Base-by-base conservation (phyloP, 2,329 filamentous ascomycete genomes). In the Fusarium drepaniforme region DNA sequence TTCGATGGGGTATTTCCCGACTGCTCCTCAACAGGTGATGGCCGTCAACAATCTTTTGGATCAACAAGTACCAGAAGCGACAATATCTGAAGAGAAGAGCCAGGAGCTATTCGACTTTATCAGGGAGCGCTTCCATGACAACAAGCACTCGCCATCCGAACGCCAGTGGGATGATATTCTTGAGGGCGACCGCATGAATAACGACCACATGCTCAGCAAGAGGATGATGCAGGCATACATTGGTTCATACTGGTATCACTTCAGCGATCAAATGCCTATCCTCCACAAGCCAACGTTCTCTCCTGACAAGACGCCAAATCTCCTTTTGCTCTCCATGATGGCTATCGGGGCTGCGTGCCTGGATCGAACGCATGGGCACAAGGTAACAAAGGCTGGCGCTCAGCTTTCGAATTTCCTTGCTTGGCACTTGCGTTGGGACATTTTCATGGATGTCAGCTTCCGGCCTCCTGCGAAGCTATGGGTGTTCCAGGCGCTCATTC, bases 221-320 rank as follows among this genome's bases (percentile, higher is more conserved):
- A 91, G 93, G 78, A 98, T 98, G 94, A 97, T 98, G 93, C 95
- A 98, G 83, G 93, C 92, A 4, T 98, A 98, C 80, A 95, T 97
- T 75, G 90, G 92, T 13, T 97, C 95, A 3, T 99, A 97, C 83
- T 99, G 97, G 97, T 89, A 93, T 64, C 93, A 98, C 82, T 97
- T 98, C 80, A 97, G 97, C 82, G 93, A 96, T 64, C 97, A 98
- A 82, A 88, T 98, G 73, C 97, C 97, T 1, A 98, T 99, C 70
- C 87, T 98, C 58, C 97, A 99, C 83, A 95, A 96, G 80, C 95
- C 97, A 5, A 98, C 96, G 0, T 99, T 98, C 83, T 93, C 92
- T 6, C 93, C 96, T 0, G 94, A 97, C 79, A 93, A 92, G 72
- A 97, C 94, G 28, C 95, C 95, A 0, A 96, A 95, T 76, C 86